A percentile compares a stretch with the other conserved stretches of the same genome.
phyloP scores from a whole-genome alignment of 2,329 filamentous ascomycete genomes.

The Trichoderma sp. region DNA sequence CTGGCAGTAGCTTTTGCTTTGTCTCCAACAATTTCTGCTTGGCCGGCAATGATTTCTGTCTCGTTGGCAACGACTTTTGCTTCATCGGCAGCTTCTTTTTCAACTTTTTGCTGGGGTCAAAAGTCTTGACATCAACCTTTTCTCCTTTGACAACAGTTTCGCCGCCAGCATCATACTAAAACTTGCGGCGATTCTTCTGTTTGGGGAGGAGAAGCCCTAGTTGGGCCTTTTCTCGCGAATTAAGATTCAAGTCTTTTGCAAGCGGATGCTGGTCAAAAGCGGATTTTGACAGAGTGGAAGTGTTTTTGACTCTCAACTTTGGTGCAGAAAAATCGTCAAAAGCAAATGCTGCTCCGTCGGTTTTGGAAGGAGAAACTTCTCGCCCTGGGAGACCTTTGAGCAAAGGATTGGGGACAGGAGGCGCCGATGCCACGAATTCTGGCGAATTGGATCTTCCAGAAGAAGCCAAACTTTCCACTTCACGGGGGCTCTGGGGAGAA shows the following conservation, averaged over 20 bases:
- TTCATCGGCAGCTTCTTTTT: not conserved
- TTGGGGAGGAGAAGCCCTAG: conserved; percentile 38
- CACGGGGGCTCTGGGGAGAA: conserved; percentile 19
- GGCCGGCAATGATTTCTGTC: not conserved
- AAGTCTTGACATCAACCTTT: not conserved
- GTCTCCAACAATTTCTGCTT: not conserved
- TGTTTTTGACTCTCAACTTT: conserved; percentile 31
- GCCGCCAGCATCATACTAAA: conserved; percentile 40
- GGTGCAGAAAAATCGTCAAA: conserved; percentile 34
- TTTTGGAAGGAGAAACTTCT: conserved; percentile 39
- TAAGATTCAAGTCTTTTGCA: conserved; percentile 31
- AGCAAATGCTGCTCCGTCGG: conserved; percentile 37
- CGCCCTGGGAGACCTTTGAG: conserved; percentile 40
- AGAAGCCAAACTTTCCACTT: conserved; percentile 14
- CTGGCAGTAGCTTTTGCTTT: not conserved
- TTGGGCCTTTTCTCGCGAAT: conserved; percentile 29
- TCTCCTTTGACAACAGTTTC: conserved; percentile 24
- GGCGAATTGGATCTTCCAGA: conserved; percentile 6
- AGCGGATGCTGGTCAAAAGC: conserved; percentile 40
- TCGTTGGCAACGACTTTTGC: not conserved
- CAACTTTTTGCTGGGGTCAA: not conserved
- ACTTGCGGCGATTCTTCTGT: conserved; percentile 34
- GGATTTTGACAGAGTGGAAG: conserved; percentile 35
- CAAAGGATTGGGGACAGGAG: conserved; percentile 42
- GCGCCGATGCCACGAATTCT: conserved; percentile 10